phyloP scores from a whole-genome alignment of 2,329 filamentous ascomycete species.

The Nothophaeocryptopus gaeumannii region DNA sequence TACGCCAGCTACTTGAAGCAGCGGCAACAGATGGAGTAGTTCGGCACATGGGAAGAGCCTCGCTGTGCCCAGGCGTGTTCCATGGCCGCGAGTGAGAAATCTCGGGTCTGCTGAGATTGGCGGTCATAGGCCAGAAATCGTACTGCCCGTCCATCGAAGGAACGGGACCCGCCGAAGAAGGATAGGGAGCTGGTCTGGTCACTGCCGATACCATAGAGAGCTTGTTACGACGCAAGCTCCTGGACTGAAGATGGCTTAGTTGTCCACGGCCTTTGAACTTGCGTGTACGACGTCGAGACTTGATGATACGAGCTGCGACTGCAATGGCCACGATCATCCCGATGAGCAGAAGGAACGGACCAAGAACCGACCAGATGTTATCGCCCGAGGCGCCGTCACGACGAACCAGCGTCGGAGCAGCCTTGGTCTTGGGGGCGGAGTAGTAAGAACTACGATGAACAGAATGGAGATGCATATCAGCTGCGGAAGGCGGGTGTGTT shows the following conservation, averaged over 20 bases:
- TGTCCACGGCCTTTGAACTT: background rate
- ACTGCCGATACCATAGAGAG: no score
- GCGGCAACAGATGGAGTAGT: background rate
- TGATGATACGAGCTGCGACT: background rate
- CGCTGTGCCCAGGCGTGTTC: constrained; percentile 3
- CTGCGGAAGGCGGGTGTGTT: background rate
- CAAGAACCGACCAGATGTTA: constrained; percentile 5
- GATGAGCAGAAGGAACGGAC: constrained; percentile 1
- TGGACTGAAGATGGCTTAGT: constrained; percentile 1
- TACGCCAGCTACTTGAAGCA: no score
- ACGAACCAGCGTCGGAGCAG: constrained; percentile 8
- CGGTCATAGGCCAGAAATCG: no score
- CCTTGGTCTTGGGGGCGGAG: background rate
- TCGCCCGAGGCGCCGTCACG: constrained; percentile 5
- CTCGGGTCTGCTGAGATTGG: no score
- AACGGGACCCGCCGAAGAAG: no score
- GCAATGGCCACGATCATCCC: background rate
- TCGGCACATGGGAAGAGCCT: background rate
- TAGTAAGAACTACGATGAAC: constrained; percentile 15
- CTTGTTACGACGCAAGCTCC: background rate
- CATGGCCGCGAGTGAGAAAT: background rate
- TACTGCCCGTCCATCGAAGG: no score
- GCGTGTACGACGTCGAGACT: background rate
- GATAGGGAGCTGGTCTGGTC: no score
- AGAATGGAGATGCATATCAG: constrained; percentile 11